These are phyloP conservation scores for Trematosphaeria pertusa DNA, from an alignment of 2,329 filamentous ascomycete species.

Conservation along the genomic window DNA sequence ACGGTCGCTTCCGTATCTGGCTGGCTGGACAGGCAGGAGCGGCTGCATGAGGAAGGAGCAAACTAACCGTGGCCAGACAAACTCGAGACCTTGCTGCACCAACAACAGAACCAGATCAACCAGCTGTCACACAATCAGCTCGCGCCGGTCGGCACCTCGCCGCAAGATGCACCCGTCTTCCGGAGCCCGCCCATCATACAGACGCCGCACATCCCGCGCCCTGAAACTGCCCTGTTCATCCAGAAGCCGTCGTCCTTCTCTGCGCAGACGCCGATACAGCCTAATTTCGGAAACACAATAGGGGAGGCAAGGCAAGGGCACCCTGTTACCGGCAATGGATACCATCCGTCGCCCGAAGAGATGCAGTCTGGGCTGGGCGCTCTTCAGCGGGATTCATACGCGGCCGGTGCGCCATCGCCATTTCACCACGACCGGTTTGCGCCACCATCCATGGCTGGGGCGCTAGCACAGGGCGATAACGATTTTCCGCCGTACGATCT, in stretches of 20 bases:
- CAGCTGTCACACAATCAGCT: slow-evolving; percentile 47
- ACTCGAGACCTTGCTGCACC: slow-evolving; percentile 53
- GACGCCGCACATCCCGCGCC: slow-evolving; percentile 51
- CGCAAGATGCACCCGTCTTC: slow-evolving; percentile 42
- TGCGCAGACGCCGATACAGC: slow-evolving; percentile 36
- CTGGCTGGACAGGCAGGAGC: too few species aligned
- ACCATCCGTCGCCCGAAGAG: slow-evolving; percentile 34
- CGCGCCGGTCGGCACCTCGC: slow-evolving; percentile 31
- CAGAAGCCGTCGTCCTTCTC: slow-evolving; percentile 52
- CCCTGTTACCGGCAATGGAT: slow-evolving; percentile 37
- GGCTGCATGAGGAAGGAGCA: background rate
- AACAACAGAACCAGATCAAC: slow-evolving; percentile 56
- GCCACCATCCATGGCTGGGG: slow-evolving; percentile 31
- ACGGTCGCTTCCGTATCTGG: too few species aligned
- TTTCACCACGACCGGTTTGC: slow-evolving; percentile 41
- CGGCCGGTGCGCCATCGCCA: slow-evolving; percentile 11
- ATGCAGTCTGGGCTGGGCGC: slow-evolving; percentile 27
- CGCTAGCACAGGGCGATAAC: slow-evolving; percentile 44
- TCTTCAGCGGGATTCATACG: slow-evolving; percentile 39
- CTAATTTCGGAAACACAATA: slow-evolving; percentile 46
- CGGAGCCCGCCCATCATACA: slow-evolving; percentile 46
- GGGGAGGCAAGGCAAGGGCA: slow-evolving; percentile 40
- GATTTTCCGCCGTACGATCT: slow-evolving; percentile 67
- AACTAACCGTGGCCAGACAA: slow-evolving; percentile 47
- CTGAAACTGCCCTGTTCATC: slow-evolving; percentile 55